Conservation (phyloP, 768 basidiomycete genomes). For the Pleurotus pulmonarius region DNA sequence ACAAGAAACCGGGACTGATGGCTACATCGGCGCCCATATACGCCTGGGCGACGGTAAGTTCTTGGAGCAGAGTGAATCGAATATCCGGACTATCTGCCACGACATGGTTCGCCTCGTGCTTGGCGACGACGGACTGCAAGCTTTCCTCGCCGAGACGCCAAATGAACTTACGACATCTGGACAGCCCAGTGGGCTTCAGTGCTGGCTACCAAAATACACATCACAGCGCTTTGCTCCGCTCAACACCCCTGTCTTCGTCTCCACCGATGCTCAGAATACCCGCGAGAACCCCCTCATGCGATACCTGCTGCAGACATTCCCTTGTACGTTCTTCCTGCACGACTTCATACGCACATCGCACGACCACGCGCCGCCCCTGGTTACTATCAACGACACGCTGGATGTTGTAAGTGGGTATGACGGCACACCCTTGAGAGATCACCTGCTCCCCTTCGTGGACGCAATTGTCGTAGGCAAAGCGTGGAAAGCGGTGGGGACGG, state of each 20-base stretch:
- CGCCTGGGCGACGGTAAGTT: slow-evolving; percentile 71
- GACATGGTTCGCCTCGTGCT: slow-evolving; percentile 49
- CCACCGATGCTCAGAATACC: slow-evolving; percentile 53
- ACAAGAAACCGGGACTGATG: slow-evolving; percentile 16
- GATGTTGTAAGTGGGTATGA: slow-evolving; percentile 42
- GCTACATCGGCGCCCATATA: slow-evolving; percentile 63
- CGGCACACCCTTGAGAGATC: slow-evolving; percentile 38
- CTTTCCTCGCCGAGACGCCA: slow-evolving; percentile 19
- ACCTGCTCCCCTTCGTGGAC: slow-evolving; percentile 64
- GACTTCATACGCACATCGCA: slow-evolving; percentile 38
- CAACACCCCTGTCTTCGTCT: slow-evolving; percentile 61
- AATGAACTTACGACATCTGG: slow-evolving; percentile 5
- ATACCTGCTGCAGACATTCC: slow-evolving; percentile 50
- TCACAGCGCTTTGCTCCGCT: slow-evolving; percentile 24
- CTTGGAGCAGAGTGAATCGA: slow-evolving; percentile 32
- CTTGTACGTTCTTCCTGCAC: slow-evolving; percentile 56
- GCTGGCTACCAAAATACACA: slow-evolving; percentile 36
- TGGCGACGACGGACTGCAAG: slow-evolving; percentile 23
- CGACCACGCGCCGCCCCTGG: neutral
- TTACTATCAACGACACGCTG: slow-evolving; percentile 1
- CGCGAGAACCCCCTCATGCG: slow-evolving; percentile 36
- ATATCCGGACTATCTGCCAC: slow-evolving; percentile 51
- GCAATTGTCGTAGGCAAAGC: slow-evolving; percentile 65
- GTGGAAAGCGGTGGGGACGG: slow-evolving; percentile 59
- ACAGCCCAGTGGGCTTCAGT: slow-evolving; percentile 27